Conservation (phyloP, 768 basidiomycete species). For the Asterophora lycoperdoides region DNA sequence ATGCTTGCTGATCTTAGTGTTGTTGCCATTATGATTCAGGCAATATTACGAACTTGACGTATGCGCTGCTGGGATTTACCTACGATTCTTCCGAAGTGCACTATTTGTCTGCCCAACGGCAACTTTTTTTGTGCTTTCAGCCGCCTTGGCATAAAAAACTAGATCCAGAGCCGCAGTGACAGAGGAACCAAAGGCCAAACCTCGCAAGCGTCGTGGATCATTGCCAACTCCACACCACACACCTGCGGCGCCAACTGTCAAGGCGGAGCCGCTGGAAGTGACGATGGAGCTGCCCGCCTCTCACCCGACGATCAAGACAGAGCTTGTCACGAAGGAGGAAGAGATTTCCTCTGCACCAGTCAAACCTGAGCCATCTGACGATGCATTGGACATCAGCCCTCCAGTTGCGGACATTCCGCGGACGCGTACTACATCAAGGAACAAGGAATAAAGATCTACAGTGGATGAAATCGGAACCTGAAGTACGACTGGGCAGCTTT, state of each 20-base stretch:
- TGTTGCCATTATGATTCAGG: too few species aligned
- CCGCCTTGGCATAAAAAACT: neutral
- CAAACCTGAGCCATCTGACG: neutral
- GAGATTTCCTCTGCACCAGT: neutral
- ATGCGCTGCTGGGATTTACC: too few species aligned
- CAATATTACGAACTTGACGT: too few species aligned
- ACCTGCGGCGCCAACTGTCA: neutral
- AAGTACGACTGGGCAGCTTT: neutral
- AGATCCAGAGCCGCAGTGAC: neutral
- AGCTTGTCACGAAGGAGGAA: neutral
- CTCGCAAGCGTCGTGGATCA: too few species aligned
- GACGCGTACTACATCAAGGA: conserved; percentile 7
- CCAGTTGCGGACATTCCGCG: conserved; percentile 6
- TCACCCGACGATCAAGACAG: neutral
- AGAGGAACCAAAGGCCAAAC: too few species aligned
- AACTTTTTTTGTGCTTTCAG: too few species aligned
- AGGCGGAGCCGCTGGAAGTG: neutral
- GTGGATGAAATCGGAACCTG: too few species aligned
- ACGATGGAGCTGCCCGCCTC: neutral
- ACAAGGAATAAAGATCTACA: neutral
- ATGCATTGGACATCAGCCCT: conserved; percentile 6
- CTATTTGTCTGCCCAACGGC: too few species aligned
- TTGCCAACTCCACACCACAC: too few species aligned
- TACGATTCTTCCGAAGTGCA: too few species aligned
- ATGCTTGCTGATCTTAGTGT: too few species aligned